phyloP scores from a whole-genome alignment of 1,284 basidiomycete species.

The Cryptococcus depauperatus region DNA sequence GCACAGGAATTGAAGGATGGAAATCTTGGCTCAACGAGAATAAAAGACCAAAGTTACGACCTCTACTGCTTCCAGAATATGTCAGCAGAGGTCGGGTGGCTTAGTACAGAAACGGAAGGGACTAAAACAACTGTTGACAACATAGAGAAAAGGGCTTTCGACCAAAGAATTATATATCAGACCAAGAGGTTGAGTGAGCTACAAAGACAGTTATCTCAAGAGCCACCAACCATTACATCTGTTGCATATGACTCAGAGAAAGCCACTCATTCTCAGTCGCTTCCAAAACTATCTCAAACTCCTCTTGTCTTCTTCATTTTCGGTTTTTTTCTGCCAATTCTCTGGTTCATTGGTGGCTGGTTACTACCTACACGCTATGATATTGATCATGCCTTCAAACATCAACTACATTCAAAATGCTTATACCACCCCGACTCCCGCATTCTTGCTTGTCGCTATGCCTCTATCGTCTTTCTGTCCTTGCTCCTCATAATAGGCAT shows the following conservation, averaged over 20 bases:
- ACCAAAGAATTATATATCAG: no score
- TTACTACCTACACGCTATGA: not conserved
- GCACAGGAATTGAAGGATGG: slow-evolving; percentile 3
- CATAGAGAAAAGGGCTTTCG: not conserved
- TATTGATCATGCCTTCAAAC: not conserved
- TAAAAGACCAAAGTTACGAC: slow-evolving; percentile 13
- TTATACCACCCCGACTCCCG: not conserved
- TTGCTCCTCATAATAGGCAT: not conserved
- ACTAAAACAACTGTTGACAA: not conserved
- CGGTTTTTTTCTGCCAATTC: slow-evolving; percentile 9
- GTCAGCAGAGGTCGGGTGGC: slow-evolving; percentile 2
- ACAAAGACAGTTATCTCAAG: no score
- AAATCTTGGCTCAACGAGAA: slow-evolving; percentile 3
- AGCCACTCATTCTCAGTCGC: not conserved
- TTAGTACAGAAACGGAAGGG: not conserved
- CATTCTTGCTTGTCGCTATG: not conserved
- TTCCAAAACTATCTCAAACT: not conserved
- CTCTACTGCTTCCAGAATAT: slow-evolving; percentile 12
- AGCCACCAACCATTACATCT: no score
- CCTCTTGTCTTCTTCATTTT: slow-evolving; percentile 10
- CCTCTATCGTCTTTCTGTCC: not conserved
- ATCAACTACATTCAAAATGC: not conserved
- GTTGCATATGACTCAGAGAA: slow-evolving; percentile 11
- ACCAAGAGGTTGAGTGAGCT: no score
- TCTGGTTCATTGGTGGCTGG: slow-evolving; percentile 17